Evolutionary conservation across 176 grass and related monocot species (phyloP).

Genomic region (barley (Hordeum vulgare)): DNA sequence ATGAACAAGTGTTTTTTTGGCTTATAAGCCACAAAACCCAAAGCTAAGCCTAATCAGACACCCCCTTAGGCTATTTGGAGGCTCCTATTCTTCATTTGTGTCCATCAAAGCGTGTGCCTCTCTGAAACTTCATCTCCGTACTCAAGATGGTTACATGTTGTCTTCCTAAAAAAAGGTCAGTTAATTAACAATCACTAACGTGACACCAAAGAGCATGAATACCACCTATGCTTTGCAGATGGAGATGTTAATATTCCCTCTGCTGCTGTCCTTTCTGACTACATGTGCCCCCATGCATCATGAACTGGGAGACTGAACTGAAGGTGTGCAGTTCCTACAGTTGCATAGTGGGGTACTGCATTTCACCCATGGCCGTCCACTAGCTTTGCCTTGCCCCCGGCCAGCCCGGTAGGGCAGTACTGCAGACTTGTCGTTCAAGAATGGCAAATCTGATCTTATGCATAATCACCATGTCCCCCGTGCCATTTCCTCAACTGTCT

Average conservation of each 20-base stretch:
- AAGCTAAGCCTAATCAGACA: not conserved
- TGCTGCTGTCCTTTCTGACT: not conserved
- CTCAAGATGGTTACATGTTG: not conserved
- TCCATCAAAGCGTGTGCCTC: not conserved
- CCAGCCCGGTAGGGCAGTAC: too few relatives aligned
- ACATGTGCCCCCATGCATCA: constrained; percentile 7
- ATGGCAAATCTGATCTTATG: not conserved
- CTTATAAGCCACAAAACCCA: too few relatives aligned
- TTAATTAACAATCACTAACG: not conserved
- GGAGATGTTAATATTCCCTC: not conserved
- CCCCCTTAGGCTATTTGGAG: not conserved
- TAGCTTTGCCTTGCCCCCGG: too few relatives aligned
- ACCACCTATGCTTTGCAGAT: not conserved
- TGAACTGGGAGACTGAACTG: constrained; percentile 16
- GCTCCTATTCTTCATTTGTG: not conserved
- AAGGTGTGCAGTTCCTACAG: constrained; percentile 4
- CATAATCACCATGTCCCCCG: not conserved
- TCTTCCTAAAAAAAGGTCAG: not conserved
- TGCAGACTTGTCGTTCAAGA: constrained; percentile 2
- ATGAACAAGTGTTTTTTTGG: too few relatives aligned
- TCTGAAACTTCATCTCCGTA: not conserved
- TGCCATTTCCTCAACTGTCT: not conserved
- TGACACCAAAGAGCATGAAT: not conserved
- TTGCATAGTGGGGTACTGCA: constrained; percentile 17
- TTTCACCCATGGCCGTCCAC: constrained; percentile 8